Base-by-base conservation (phyloP, 805 yeast species). In the Ogataea trehaloabstinens region DNA sequence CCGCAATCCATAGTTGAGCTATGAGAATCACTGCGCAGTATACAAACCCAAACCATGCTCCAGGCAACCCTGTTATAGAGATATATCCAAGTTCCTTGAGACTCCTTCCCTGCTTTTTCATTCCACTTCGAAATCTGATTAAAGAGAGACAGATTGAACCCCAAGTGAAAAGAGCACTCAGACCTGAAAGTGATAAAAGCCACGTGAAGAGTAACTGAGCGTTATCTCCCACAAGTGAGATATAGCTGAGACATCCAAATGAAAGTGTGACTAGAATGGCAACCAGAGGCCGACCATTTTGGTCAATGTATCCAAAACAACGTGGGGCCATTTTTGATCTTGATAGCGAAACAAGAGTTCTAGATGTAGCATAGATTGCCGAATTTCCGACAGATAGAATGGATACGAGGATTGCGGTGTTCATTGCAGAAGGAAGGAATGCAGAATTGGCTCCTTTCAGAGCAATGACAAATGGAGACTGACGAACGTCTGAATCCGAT, bases 321-420 rank as follows among this genome's bases (percentile, higher is more conserved):
- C 51, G 49, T 35, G 78, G 79, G 13, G 77, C 76, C 45, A 66
- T 60, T 17, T 71, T 71, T 21, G 68, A 65, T 18, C 67, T 63
- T 7, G 76, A 67, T 34, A 74, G 61, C 1, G 76, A 66, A 22
- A 71, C 70, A 36, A 74, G 54, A 19, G 77, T 72, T 62, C 81
- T 67, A 5, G 80, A 73, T 20, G 77, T 68, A 7, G 78, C 82
- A 53, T 70, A 76, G n/a, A 75, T 76, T 0, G 79, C 73, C 4
- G 80, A 70, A 35, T 76, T 75, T 17, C 80, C 81, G 28, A 68
- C 70, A 16, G 70, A 65, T 39, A 68, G 50, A 20, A 68, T 67
- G 4, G 73, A 63, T 28, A 67, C 47, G 34, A 68, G 48, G 32
- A 68, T 68, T 6, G 68, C 70, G 22, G 56, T 60, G 37, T 68